Conservation (phyloP, 2,329 filamentous ascomycete genomes). For the Colletotrichum graminicola region DNA sequence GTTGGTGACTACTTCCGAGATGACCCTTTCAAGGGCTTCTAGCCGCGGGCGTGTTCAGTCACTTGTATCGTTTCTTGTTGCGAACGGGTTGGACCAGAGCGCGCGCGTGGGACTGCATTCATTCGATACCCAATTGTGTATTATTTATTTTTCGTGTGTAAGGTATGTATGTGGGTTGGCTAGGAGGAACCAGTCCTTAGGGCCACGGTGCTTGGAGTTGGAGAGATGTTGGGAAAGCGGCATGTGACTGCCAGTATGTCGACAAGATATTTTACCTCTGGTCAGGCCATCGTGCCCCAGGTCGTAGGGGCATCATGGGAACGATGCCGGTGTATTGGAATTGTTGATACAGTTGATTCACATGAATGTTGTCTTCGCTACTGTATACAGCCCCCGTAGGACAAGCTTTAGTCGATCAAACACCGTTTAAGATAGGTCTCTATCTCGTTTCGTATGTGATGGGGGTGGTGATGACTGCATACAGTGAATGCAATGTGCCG, state of each 20-base stretch:
- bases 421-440: neutral
- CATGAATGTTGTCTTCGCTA: neutral
- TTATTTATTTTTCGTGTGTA: slow-evolving; percentile 32
- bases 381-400: slow-evolving; percentile 24
- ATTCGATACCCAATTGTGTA: slow-evolving; percentile 40
- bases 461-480: too few relatives aligned
- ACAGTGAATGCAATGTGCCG: neutral
- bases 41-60: slow-evolving; percentile 35
- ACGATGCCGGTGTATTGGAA: slow-evolving; percentile 16
- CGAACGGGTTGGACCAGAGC: slow-evolving; percentile 24
- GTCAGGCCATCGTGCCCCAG: slow-evolving; percentile 9
- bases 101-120: slow-evolving; percentile 28
- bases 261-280: slow-evolving; percentile 14
- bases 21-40: slow-evolving; percentile 74
- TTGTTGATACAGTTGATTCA: slow-evolving; percentile 13
- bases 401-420: slow-evolving; percentile 14
- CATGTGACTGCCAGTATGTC: slow-evolving; percentile 13
- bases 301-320: slow-evolving; percentile 2
- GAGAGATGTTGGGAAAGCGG: slow-evolving; percentile 1
- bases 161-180: neutral
- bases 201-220: slow-evolving; percentile 23
- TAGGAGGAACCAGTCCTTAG: neutral
- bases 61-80: slow-evolving; percentile 18
- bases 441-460: neutral
- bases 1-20: slow-evolving; percentile 67